Percentiles rank a stretch among this genome's conserved stretches.
Evolutionary conservation across 179 eudicot genomes (phyloP).

Genomic region (Spinacia oleracea): DNA sequence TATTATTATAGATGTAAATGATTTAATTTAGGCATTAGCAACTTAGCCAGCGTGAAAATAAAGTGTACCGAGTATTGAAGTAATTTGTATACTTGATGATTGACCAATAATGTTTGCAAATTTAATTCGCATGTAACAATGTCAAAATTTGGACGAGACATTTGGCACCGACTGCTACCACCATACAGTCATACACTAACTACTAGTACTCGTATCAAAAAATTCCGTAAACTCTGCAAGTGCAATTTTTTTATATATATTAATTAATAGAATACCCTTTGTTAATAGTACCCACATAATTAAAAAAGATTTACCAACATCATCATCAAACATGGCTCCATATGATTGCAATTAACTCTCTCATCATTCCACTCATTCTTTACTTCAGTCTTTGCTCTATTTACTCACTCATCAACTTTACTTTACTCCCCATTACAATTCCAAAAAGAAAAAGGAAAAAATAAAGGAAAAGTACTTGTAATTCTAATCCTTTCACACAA

Average conservation of each 20-base stretch:
- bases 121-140: too few species aligned
- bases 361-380: neutral
- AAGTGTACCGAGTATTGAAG: too few species aligned
- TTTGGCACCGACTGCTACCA: neutral
- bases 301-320: neutral
- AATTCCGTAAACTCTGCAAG: neutral
- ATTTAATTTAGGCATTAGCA: too few species aligned
- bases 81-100: too few species aligned
- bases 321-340: conserved; percentile 18
- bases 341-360: neutral
- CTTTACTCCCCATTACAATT: neutral
- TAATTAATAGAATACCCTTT: too few species aligned
- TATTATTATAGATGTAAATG: too few species aligned
- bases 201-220: too few species aligned
- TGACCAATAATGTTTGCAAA: too few species aligned
- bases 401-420: conserved; percentile 8
- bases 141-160: too few species aligned
- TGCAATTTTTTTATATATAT: neutral
- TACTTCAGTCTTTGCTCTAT: neutral
- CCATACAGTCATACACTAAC: too few species aligned
- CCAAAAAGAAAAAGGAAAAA: neutral
- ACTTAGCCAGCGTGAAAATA: too few species aligned
- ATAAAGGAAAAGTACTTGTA: neutral
- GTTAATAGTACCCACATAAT: neutral
- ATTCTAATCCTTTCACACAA: neutral